phyloP scores from a whole-genome alignment of 371 early-diverging fungal genomes.

The Mortierella sp. region DNA sequence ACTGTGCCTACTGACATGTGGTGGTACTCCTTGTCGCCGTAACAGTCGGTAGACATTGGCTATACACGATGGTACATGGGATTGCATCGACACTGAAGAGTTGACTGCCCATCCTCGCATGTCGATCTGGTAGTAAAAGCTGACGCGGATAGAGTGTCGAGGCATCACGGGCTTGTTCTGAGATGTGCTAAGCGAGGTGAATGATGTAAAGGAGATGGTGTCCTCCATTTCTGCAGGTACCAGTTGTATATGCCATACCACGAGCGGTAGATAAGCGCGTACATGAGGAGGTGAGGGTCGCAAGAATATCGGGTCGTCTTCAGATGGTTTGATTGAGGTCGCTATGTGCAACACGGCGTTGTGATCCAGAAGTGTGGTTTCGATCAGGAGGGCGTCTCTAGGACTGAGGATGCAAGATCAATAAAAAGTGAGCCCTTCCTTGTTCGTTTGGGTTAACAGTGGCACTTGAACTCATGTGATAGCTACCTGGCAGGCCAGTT shows the following conservation, averaged over 20 bases:
- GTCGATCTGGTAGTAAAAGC: slow-evolving; percentile 54
- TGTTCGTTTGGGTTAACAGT: too few species aligned
- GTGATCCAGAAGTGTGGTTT: slow-evolving; percentile 53
- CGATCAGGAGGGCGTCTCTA: slow-evolving; percentile 52
- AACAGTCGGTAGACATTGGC: slow-evolving; percentile 45
- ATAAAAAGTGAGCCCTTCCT: too few species aligned
- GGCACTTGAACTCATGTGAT: slow-evolving; percentile 3
- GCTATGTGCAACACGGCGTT: slow-evolving; percentile 56
- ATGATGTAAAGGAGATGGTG: slow-evolving; percentile 47
- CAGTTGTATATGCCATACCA: slow-evolving; percentile 51
- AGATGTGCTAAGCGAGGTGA: slow-evolving; percentile 44
- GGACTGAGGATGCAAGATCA: slow-evolving; percentile 20
- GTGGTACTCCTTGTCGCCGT: slow-evolving; percentile 51
- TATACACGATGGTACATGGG: slow-evolving; percentile 54
- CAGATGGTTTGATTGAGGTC: slow-evolving; percentile 52
- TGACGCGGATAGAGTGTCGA: slow-evolving; percentile 53
- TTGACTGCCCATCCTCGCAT: slow-evolving; percentile 55
- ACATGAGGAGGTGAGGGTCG: slow-evolving; percentile 54
- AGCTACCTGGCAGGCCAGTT: slow-evolving; percentile 53
- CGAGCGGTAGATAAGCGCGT: slow-evolving; percentile 53
- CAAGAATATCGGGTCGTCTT: slow-evolving; percentile 53
- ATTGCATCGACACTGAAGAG: slow-evolving; percentile 53
- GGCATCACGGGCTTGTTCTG: slow-evolving; percentile 52
- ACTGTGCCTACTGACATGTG: slow-evolving; percentile 51
- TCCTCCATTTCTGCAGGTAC: slow-evolving; percentile 53